Base-by-base conservation (phyloP, 1,284 basidiomycete genomes). In the Ganoderma meredithae region DNA sequence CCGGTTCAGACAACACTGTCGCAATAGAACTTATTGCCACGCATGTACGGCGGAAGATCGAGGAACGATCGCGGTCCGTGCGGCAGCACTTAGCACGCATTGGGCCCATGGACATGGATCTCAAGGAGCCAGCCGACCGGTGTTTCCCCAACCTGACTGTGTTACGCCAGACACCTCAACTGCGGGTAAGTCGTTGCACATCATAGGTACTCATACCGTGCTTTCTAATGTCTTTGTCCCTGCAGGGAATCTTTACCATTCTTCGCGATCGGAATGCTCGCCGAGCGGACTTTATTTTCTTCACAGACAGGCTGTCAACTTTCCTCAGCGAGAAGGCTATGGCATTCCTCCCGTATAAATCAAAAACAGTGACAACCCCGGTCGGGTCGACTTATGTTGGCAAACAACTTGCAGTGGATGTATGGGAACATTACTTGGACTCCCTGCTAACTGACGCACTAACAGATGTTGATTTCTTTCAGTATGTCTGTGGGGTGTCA, bases 11-110 rank as follows among this genome's bases (percentile, higher is more conserved):
- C 72, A 98, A 98, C 76, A 79, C 87, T 19, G 91, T 94, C n/a
- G 96, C 97, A 4, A 96, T 98, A 69, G 96, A 98, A 65, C 85
- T 99, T 25, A 96, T 99, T 66, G 91, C 93, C 27, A 96, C 95
- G 1, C 97, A 99, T 77, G 90, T 99, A 70, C 89, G 91, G 62
- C 88, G 91, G 58, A 92, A 98, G 79, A 86, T 99, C 31, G 88
- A 91, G 64, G 90, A 94, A 63, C 89, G 96, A 3, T 86, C 91
- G 1, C 86, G 89, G 36, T 84, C 86, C 59, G 91, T 97, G 77
- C 84, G 95, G n/a, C 85, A 88, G 70, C 87, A 90, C 74, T 87
- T 97, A 75, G 90, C 89, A 27, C 83, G 82, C 1, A 73, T 74
- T 5, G 74, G 69, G 2, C 77, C 76, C 19, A 72, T 71, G 22